phyloP scores from a whole-genome alignment of 306 rosid genomes.

The Casuarina glauca region DNA sequence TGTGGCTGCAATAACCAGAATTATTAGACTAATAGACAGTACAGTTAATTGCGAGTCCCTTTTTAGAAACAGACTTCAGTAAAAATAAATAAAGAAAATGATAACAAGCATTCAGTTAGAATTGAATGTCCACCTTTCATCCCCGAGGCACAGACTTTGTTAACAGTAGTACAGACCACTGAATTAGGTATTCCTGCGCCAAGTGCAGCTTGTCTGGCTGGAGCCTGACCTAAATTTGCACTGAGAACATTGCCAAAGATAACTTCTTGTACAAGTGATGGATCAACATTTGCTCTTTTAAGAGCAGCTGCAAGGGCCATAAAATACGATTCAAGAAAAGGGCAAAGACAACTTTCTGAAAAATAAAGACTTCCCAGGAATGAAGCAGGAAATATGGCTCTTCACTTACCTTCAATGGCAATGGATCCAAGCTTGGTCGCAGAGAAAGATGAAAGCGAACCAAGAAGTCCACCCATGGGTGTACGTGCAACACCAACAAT shows the following conservation, averaged over 20 bases:
- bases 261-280: constrained; percentile 89
- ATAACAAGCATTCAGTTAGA: constrained; percentile 6
- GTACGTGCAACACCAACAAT: constrained; percentile 97
- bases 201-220: constrained; percentile 97
- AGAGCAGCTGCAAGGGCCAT: constrained; percentile 68
- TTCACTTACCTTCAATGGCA: constrained; percentile 71
- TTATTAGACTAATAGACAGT: not conserved
- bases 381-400: constrained; percentile 9
- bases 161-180: constrained; percentile 81
- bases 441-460: constrained; percentile 73
- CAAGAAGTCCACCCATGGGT: constrained; percentile 96
- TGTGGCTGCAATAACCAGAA: constrained; percentile 62
- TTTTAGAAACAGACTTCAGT: not conserved
- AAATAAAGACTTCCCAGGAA: not conserved
- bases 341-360: not conserved
- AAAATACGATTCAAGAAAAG: not conserved
- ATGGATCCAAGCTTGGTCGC: constrained; percentile 95
- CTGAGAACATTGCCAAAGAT: constrained; percentile 92
- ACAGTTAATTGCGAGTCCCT: constrained; percentile 2
- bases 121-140: constrained; percentile 66
- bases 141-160: constrained; percentile 99
- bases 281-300: constrained; percentile 85
- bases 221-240: constrained; percentile 99
- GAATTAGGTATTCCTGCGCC: constrained; percentile 93
- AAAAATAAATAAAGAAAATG: not conserved